Conservation (phyloP, 768 basidiomycete genomes). For the Trametes elegans region DNA sequence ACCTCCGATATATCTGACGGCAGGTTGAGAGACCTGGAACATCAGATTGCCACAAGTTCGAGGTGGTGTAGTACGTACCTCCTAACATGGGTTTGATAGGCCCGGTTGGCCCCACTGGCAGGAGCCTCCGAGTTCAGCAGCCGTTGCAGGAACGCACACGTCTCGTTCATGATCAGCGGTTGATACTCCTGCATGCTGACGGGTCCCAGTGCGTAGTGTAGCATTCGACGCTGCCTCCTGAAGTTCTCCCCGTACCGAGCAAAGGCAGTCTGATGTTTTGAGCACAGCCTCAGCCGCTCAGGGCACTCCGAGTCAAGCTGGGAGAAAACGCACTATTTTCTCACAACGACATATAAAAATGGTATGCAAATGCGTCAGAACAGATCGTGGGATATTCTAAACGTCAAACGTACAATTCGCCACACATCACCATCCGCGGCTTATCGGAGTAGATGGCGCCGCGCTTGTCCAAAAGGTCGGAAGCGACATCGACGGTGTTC, state of each 20-base stretch:
- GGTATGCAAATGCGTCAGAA: neutral
- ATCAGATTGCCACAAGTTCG: no score
- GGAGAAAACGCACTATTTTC: neutral
- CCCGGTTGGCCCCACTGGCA: no score
- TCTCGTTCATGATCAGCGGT: conserved; percentile 50
- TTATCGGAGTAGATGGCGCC: conserved; percentile 75
- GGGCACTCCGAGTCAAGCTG: no score
- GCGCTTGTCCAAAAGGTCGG: conserved; percentile 67
- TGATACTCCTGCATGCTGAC: conserved; percentile 50
- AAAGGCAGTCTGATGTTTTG: conserved; percentile 37
- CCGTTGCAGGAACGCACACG: conserved; percentile 49
- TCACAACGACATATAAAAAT: conserved; percentile 14
- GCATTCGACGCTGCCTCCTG: conserved; percentile 57
- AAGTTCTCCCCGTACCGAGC: conserved; percentile 55
- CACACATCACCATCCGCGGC: conserved; percentile 62
- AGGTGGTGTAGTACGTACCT: neutral
- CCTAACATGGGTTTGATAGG: neutral
- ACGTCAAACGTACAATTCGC: conserved; percentile 55
- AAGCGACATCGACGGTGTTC: conserved; percentile 53
- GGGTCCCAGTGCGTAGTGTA: conserved; percentile 58
- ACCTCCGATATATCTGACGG: neutral
- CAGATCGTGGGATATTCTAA: neutral
- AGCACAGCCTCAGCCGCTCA: no score
- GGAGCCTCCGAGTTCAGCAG: conserved; percentile 40
- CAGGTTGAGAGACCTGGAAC: neutral